phyloP scores from a whole-genome alignment of 2,329 filamentous ascomycete genomes.

The Aspergillus amoenus region DNA sequence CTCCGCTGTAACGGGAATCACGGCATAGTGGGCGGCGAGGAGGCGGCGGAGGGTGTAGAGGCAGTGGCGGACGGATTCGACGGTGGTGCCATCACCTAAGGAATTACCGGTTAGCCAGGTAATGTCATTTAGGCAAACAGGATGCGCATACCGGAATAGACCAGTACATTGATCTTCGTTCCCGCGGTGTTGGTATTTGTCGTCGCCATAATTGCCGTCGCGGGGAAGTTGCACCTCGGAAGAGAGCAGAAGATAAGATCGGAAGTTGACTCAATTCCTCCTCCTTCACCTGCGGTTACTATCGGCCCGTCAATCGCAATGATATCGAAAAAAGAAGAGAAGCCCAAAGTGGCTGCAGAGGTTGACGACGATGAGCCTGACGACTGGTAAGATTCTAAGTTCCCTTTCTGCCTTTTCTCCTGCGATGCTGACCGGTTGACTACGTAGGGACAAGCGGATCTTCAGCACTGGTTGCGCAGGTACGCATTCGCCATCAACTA shows the following conservation, averaged over 20 bases:
- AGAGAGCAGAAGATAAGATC: neutral
- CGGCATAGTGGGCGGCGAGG: constrained; percentile 86
- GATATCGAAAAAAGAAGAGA: constrained; percentile 63
- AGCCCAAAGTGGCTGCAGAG: constrained; percentile 36
- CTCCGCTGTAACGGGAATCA: constrained; percentile 77
- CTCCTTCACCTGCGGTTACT: neutral
- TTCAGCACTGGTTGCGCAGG: constrained; percentile 93
- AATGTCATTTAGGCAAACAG: constrained; percentile 21
- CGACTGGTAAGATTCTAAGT: constrained; percentile 69
- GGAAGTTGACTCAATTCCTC: constrained; percentile 4
- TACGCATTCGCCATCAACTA: constrained; percentile 41
- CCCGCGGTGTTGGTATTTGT: constrained; percentile 53
- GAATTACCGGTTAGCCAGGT: constrained; percentile 25
- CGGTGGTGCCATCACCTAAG: constrained; percentile 77
- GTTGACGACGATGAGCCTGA: constrained; percentile 84
- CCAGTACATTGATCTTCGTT: constrained; percentile 79
- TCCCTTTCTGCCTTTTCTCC: neutral
- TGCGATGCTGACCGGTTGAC: constrained; percentile 19
- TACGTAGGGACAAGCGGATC: constrained; percentile 90
- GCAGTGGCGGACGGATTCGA: constrained; percentile 86
- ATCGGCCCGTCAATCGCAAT: constrained; percentile 36
- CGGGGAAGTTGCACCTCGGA: constrained; percentile 11
- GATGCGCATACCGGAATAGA: constrained; percentile 73
- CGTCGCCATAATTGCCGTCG: constrained; percentile 28
- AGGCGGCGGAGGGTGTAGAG: constrained; percentile 82